A percentile compares a stretch with the other conserved stretches of the same genome.
These are phyloP conservation scores for Penicillium dipodomyicola DNA, from an alignment of 495 filamentous ascomycete species.

Conservation along the genomic window DNA sequence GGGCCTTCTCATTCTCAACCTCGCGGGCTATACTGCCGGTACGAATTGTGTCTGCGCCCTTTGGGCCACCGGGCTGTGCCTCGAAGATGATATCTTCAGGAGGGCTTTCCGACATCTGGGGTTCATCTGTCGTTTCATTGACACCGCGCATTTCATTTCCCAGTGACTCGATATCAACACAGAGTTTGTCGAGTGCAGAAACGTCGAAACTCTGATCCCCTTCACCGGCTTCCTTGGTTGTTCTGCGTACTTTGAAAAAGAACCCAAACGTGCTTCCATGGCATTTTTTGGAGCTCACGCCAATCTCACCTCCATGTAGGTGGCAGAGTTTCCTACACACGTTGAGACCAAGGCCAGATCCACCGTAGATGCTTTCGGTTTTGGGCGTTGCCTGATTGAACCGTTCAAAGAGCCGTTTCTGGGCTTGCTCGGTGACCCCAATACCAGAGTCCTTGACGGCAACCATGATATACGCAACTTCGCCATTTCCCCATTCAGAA, in stretches of 20 bases:
- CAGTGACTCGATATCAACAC: conserved; percentile 21
- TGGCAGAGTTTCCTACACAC: conserved; percentile 76
- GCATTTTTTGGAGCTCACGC: conserved; percentile 67
- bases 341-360: conserved; percentile 79
- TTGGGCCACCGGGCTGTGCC: neutral
- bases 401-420: conserved; percentile 71
- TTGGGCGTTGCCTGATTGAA: conserved; percentile 78
- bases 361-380: conserved; percentile 79
- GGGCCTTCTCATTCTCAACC: neutral
- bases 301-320: conserved; percentile 81
- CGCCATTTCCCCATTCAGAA: conserved; percentile 66
- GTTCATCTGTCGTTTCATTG: conserved; percentile 10
- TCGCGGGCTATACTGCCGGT: conserved; percentile 9
- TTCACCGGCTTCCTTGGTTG: conserved; percentile 26
- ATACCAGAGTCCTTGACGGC: conserved; percentile 76
- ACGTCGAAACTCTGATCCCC: conserved; percentile 18
- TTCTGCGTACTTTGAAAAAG: conserved; percentile 63
- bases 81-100: conserved; percentile 6
- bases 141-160: conserved; percentile 19
- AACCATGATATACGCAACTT: conserved; percentile 67
- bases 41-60: conserved; percentile 6
- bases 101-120: conserved; percentile 9
- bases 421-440: conserved; percentile 70
- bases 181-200: conserved; percentile 20
- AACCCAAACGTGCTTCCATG: conserved; percentile 83